Evolutionary conservation across 1,284 basidiomycete genomes (phyloP), one percentile per base, ranked within the genome.

Genomic region (Volvariella volvacea): DNA sequence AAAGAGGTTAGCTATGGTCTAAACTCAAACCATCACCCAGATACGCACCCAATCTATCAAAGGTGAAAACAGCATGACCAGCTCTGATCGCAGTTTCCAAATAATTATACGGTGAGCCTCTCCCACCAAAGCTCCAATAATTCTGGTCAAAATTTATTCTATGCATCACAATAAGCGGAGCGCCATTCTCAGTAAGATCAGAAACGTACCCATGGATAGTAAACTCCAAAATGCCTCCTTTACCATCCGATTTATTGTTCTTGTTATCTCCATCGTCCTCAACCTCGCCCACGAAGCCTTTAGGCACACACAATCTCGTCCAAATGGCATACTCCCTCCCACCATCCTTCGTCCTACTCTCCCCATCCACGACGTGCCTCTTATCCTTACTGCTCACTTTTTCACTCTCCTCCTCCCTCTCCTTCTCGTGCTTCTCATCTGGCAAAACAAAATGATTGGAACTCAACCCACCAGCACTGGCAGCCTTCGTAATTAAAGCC

Each of bases 11-110:
- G 7, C 14, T 4, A 20, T n/a, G 10, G 34, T n/a, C n/a, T n/a
- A n/a, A n/a, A n/a, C n/a, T n/a, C n/a, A n/a, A n/a, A n/a, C n/a
- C n/a, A n/a, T n/a, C 9, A 37, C 12, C 22, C 17, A 4, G 3
- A n/a, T 0, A 52, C 55, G 47, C 50, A 48, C 65, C 63, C 6
- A 67, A 51, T 37, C 64, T 49, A 41, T 68, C 64, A 43, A 62
- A 66, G 19, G 57, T 48, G 36, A 68, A 55, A n/a, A 60, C 52
- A 4, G 57, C 52, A 41, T 61, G 56, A 4, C 62, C 62, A 10
- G 53, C 52, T 12, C 49, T 47, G 10, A 56, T 42, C 1, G 59
- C 60, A 19, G 53, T 48, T 41, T 56, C 51, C 15, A 54, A 57
- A 39, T 58, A 62, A 41, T 56, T 59, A 45, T 58, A 55, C 22